These are phyloP conservation scores for Tulasnella sp. DNA, from an alignment of 768 basidiomycete genomes.

Conservation along the genomic window DNA sequence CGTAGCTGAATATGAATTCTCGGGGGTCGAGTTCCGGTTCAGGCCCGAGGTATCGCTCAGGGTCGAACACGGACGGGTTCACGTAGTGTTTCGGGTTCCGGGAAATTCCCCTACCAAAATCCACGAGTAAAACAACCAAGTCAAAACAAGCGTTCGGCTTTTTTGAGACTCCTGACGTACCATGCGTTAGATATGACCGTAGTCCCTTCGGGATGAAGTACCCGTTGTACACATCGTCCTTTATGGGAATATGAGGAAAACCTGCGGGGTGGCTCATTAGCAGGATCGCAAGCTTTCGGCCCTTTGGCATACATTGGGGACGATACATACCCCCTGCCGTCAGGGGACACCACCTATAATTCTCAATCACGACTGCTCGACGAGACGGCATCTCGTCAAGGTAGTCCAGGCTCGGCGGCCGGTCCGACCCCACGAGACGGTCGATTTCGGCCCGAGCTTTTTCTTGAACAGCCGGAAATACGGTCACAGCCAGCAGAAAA, in stretches of 20 bases:
- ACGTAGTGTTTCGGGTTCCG: no score
- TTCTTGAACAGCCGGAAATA: slow-evolving; percentile 46
- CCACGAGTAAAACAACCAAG: no score
- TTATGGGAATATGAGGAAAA: no score
- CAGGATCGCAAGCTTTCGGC: no score
- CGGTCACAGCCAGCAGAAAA: slow-evolving; percentile 42
- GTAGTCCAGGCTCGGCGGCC: slow-evolving; percentile 41
- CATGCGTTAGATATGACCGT: slow-evolving; percentile 8
- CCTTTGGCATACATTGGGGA: no score
- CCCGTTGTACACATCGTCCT: neutral
- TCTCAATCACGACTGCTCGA: slow-evolving; percentile 37
- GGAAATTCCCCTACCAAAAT: no score
- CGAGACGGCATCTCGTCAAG: neutral
- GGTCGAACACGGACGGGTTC: no score
- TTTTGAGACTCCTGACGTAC: neutral
- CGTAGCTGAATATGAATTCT: no score
- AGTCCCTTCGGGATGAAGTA: slow-evolving; percentile 20
- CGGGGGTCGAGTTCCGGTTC: no score
- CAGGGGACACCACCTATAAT: slow-evolving; percentile 36
- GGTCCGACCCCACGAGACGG: slow-evolving; percentile 40
- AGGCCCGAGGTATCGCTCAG: neutral
- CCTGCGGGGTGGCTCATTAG: no score
- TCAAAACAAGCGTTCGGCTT: no score
- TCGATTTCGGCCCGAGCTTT: slow-evolving; percentile 43
- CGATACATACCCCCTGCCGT: slow-evolving; percentile 7